Evolutionary conservation across 2,329 filamentous ascomycete genomes (phyloP).

Genomic region (Rhinocladiella similis): DNA sequence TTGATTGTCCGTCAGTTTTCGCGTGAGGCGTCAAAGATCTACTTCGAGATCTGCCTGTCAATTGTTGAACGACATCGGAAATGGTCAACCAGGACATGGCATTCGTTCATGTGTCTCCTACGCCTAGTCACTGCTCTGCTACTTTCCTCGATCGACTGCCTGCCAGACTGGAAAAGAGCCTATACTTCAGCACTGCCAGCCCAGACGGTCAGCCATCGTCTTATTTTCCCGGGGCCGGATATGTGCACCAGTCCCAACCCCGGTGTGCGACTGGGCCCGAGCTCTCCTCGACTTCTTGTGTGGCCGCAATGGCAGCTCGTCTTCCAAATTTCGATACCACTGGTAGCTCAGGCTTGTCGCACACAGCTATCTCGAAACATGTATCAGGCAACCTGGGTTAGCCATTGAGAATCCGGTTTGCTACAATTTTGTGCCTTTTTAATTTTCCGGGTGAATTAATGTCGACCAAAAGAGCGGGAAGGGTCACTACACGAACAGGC

Average conservation of each 20-base stretch:
- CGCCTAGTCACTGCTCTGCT: background rate
- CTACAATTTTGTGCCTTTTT: no score
- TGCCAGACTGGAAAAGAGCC: background rate
- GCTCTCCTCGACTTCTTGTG: conserved; percentile 5
- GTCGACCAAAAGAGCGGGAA: no score
- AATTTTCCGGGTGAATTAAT: no score
- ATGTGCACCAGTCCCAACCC: background rate
- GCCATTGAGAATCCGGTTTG: no score
- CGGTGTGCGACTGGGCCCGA: conserved; percentile 6
- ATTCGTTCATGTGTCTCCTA: background rate
- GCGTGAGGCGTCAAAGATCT: background rate
- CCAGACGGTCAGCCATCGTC: background rate
- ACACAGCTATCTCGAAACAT: background rate
- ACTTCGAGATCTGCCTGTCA: background rate
- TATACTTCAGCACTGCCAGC: background rate
- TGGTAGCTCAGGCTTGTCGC: background rate
- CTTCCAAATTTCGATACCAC: conserved; percentile 12
- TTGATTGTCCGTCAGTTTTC: background rate
- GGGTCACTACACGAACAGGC: no score
- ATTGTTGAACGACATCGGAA: background rate
- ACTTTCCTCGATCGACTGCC: background rate
- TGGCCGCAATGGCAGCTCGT: conserved; percentile 2
- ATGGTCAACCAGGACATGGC: background rate
- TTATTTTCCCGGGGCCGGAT: background rate
- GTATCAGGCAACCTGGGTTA: background rate